A percentile compares a stretch with the other conserved stretches of the same genome.
Conservation (phyloP, 805 yeast genomes). For the Candida nemodendra region DNA sequence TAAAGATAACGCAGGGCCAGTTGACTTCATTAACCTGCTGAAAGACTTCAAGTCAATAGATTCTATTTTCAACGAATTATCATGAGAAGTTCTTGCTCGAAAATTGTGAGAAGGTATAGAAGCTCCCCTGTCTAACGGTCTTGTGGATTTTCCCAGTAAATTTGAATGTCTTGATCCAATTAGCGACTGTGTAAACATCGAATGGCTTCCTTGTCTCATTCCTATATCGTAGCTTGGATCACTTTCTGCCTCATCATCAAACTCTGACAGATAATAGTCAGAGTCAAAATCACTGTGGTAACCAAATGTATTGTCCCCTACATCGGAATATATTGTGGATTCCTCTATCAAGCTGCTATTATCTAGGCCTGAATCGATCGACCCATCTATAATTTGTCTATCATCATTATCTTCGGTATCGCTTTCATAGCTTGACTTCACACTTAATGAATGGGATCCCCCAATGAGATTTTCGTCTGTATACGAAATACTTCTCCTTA, state of each 20-base stretch:
- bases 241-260: constrained; percentile 22
- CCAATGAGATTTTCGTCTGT: too few relatives aligned
- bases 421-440: too few relatives aligned
- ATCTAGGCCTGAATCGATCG: too few relatives aligned
- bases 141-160: constrained; percentile 6
- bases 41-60: constrained; percentile 13
- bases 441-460: too few relatives aligned
- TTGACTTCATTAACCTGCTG: constrained; percentile 11
- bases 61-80: background rate
- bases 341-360: too few relatives aligned
- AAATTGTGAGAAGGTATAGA: background rate
- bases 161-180: constrained; percentile 16
- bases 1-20: constrained; percentile 5
- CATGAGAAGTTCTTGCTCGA: background rate
- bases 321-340: too few relatives aligned
- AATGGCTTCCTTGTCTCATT: constrained; percentile 4
- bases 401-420: too few relatives aligned
- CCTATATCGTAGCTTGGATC: constrained; percentile 13
- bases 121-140: background rate
- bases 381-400: too few relatives aligned
- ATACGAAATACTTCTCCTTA: too few relatives aligned
- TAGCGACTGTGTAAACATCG: constrained; percentile 19
- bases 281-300: constrained; percentile 25
- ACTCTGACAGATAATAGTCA: constrained; percentile 29
- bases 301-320: constrained; percentile 7